These are phyloP conservation scores for Decorospora gaudefroyi DNA, from an alignment of 2,329 filamentous ascomycete genomes.

Conservation along the genomic window DNA sequence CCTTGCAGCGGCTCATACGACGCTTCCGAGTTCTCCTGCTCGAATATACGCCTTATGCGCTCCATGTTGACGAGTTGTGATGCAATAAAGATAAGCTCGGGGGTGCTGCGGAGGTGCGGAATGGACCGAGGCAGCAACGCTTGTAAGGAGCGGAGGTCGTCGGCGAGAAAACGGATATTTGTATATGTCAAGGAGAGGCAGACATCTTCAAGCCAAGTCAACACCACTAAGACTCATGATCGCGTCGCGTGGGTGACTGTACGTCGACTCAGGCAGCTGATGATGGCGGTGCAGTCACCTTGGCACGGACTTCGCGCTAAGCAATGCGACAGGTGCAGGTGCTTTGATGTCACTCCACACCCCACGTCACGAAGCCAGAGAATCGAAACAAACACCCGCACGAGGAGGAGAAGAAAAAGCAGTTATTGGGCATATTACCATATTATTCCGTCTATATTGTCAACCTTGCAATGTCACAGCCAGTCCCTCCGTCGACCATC, in stretches of 20 bases:
- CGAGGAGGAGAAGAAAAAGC: no score
- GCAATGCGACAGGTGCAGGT: slow-evolving; percentile 13
- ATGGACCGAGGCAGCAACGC: not conserved
- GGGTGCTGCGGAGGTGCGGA: slow-evolving; percentile 7
- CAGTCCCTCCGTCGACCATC: slow-evolving; percentile 36
- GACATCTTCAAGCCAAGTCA: slow-evolving; percentile 25
- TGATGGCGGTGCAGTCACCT: slow-evolving; percentile 9
- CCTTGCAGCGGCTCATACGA: slow-evolving; percentile 48
- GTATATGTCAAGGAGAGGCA: slow-evolving; percentile 15
- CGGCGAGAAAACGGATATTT: slow-evolving; percentile 2
- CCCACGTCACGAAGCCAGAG: no score
- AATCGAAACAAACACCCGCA: no score
- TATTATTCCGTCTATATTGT: not conserved
- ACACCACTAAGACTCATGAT: slow-evolving; percentile 21
- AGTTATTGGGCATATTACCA: no score
- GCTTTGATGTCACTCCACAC: slow-evolving; percentile 17
- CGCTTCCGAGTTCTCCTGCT: slow-evolving; percentile 30
- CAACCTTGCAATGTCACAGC: slow-evolving; percentile 1
- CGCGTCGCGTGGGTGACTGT: slow-evolving; percentile 24
- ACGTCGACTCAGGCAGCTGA: slow-evolving; percentile 19
- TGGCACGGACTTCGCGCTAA: slow-evolving; percentile 3
- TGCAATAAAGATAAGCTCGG: slow-evolving; percentile 10
- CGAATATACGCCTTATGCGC: slow-evolving; percentile 40
- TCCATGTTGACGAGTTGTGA: slow-evolving; percentile 36
- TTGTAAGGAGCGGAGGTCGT: slow-evolving; percentile 17